Conservation (phyloP, 768 basidiomycete genomes). For the Mycena vitilis region DNA sequence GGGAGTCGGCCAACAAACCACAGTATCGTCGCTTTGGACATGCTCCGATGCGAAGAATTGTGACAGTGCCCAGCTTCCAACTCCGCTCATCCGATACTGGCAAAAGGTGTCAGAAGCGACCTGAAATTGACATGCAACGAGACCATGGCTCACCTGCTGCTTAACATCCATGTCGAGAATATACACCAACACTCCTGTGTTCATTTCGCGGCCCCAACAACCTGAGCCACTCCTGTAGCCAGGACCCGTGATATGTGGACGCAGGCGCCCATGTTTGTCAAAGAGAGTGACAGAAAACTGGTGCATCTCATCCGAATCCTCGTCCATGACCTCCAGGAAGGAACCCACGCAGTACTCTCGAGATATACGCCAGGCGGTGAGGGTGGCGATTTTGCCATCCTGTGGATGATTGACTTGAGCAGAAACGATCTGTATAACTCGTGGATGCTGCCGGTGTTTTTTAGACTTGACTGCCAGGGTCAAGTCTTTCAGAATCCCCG, state of each 20-base stretch:
- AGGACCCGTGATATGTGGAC: constrained; percentile 40
- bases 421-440: constrained; percentile 15
- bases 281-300: constrained; percentile 42
- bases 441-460: constrained; percentile 12
- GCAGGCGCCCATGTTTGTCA: constrained; percentile 43
- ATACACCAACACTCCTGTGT: constrained; percentile 44
- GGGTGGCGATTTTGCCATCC: constrained; percentile 12
- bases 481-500: constrained; percentile 2
- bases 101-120: neutral
- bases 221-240: constrained; percentile 46
- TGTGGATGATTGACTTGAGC: constrained; percentile 17
- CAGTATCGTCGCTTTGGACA: constrained; percentile 32
- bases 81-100: constrained; percentile 35
- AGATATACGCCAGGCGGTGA: constrained; percentile 22
- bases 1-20: constrained; percentile 44
- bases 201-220: constrained; percentile 46
- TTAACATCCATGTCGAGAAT: constrained; percentile 41
- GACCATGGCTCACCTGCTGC: constrained; percentile 34
- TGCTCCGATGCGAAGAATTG: constrained; percentile 36
- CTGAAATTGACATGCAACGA: neutral
- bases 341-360: constrained; percentile 17
- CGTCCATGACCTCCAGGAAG: constrained; percentile 44
- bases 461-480: constrained; percentile 1
- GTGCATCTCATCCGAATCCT: constrained; percentile 43
- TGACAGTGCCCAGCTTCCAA: constrained; percentile 39